Evolutionary conservation across 352 stramenopile genomes (phyloP).

Genomic region (Pythium phragmitis): DNA sequence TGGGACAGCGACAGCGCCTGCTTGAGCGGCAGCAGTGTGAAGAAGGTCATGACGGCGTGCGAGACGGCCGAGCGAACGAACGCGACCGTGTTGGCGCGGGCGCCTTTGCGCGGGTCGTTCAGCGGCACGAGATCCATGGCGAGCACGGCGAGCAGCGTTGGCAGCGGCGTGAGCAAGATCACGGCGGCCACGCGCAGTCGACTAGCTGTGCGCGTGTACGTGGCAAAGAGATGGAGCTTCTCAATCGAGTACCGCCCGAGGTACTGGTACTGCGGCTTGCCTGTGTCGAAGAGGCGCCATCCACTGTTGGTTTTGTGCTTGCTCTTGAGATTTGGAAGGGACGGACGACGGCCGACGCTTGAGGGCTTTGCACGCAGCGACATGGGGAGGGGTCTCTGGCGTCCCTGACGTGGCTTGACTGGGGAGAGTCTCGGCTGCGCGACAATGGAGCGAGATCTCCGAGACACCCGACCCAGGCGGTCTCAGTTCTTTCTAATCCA

Average conservation of each 20-base stretch:
- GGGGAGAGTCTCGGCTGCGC: no score
- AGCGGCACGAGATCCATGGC: slow-evolving; percentile 14
- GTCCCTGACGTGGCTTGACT: no score
- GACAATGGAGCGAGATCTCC: no score
- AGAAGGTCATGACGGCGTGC: slow-evolving; percentile 10
- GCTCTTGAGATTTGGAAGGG: no score
- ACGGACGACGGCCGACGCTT: no score
- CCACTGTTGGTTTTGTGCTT: no score
- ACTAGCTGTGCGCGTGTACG: slow-evolving; percentile 13
- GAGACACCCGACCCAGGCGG: no score
- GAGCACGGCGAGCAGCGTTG: slow-evolving; percentile 12
- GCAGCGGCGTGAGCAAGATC: slow-evolving; percentile 15
- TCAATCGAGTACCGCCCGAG: slow-evolving; percentile 21
- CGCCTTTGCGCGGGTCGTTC: slow-evolving; percentile 3
- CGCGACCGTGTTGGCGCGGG: slow-evolving; percentile 8
- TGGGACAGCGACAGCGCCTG: slow-evolving; percentile 19
- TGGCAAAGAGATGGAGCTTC: slow-evolving; percentile 13
- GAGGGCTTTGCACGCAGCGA: no score
- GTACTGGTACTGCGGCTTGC: slow-evolving; percentile 6
- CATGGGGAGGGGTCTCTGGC: no score
- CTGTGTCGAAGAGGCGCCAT: not conserved
- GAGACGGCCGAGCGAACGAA: slow-evolving; percentile 17
- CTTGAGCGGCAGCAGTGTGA: slow-evolving; percentile 13
- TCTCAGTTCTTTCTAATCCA: no score
- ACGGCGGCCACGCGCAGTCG: slow-evolving; percentile 8